Evolutionary conservation across 345 rosid genomes (phyloP).

Genomic region (Arabis alpina): DNA sequence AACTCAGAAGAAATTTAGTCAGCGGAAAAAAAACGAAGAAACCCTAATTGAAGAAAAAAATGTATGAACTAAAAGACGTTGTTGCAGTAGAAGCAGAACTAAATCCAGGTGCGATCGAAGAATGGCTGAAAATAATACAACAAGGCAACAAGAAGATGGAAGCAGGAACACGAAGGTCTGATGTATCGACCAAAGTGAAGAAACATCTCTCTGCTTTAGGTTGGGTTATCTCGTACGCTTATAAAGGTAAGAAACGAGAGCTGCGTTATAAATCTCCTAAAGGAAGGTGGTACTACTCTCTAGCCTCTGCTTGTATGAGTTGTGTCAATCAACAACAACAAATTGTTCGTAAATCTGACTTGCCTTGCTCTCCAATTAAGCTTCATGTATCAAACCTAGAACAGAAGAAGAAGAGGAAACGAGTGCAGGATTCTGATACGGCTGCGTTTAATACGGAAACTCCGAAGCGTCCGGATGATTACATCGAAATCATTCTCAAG

Average conservation of each 20-base stretch:
- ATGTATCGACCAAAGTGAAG: slow-evolving; percentile 15
- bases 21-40: too few relatives aligned
- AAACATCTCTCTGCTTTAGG: slow-evolving; percentile 39
- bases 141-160: slow-evolving; percentile 2
- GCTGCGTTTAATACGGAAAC: neutral
- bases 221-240: slow-evolving; percentile 26
- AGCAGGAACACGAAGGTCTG: slow-evolving; percentile 1
- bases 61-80: too few relatives aligned
- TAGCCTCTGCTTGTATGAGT: slow-evolving; percentile 25
- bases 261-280: slow-evolving; percentile 34
- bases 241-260: neutral
- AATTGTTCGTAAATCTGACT: neutral
- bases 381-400: neutral
- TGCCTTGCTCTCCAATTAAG: slow-evolving; percentile 2
- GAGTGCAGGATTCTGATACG: slow-evolving; percentile 3
- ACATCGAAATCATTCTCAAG: neutral
- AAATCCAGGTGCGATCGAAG: slow-evolving; percentile 6
- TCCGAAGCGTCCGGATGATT: neutral
- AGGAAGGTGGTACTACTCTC: slow-evolving; percentile 25
- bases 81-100: slow-evolving; percentile 2
- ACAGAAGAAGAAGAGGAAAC: slow-evolving; percentile 1
- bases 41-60: too few relatives aligned
- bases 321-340: neutral
- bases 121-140: slow-evolving; percentile 2
- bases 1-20: too few relatives aligned